These are phyloP conservation scores for Delphinella strobiligena DNA, from an alignment of 2,329 filamentous ascomycete species.

Conservation along the genomic window DNA sequence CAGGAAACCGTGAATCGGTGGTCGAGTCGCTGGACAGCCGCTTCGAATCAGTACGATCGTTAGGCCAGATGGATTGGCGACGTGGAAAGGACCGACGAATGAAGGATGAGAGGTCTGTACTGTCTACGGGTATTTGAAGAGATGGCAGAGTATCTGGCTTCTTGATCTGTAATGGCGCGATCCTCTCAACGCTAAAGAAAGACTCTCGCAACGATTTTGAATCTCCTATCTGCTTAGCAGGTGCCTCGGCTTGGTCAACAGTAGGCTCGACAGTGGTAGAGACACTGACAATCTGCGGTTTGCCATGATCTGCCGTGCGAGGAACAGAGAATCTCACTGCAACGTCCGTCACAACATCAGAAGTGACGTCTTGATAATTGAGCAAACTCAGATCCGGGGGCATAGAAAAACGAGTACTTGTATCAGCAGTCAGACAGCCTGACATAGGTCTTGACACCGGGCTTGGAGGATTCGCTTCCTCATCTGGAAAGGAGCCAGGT, in stretches of 20 bases:
- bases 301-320: conserved; percentile 22
- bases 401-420: conserved; percentile 18
- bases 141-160: conserved; percentile 13
- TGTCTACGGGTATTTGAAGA: not conserved
- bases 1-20: conserved; percentile 15
- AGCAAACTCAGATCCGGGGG: conserved; percentile 20
- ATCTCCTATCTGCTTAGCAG: not conserved
- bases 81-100: conserved; percentile 12
- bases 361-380: conserved; percentile 18
- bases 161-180: conserved; percentile 21
- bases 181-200: conserved; percentile 14
- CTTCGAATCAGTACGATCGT: conserved; percentile 4
- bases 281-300: conserved; percentile 22
- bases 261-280: conserved; percentile 2
- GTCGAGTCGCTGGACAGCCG: conserved; percentile 13
- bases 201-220: conserved; percentile 7
- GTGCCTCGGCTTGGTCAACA: not conserved
- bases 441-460: conserved; percentile 2
- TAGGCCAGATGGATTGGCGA: conserved; percentile 8
- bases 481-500: not conserved
- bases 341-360: conserved; percentile 23
- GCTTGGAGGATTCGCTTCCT: not conserved
- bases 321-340: conserved; percentile 26
- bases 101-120: conserved; percentile 10
- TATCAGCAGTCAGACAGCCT: not conserved